Evolutionary conservation across 768 basidiomycete genomes (phyloP), one percentile per base, ranked within the genome.

Genomic region (Pholiota conissans): DNA sequence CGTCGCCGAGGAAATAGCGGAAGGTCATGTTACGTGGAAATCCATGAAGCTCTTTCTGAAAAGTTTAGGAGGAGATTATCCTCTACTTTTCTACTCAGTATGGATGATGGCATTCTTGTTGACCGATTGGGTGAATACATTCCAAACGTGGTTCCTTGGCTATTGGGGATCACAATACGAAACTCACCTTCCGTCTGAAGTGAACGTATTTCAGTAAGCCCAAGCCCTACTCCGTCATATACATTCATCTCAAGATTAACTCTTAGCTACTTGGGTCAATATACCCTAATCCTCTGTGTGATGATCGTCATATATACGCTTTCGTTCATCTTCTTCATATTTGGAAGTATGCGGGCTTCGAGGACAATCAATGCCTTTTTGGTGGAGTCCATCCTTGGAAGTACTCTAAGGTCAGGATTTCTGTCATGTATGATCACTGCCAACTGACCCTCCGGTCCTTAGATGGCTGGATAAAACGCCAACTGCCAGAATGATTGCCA

Each of bases 1-100:
- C 40, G 70, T 84, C 3, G 79, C 78, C 0, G 87, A 89, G 64
- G 87, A 89, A 65, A 75, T 86, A 37, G 78, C 74, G 11, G 74
- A 77, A 54, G 66, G 66, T 16, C 64, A 61, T 42, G 59, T 65
- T 27, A 61, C 53, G 1, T 63, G 62, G 64, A 64, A 60, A 57
- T 57, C 61, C 67, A 70, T 78, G 32, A 73, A 68, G 49, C 62
- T 79, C 3, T 75, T 74, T 55, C 62, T 80, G 29, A 40, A 45
- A 11, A 71, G 70, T 7, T 67, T 78, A n/a, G 72, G 75, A 30
- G 76, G 76, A 16, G 58, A 67, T 11, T 64, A 73, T 45, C 67
- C 71, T 26, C 18, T 72, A 6, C 18, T 72, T 2, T 79, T 78
- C 62, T 79, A 74, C 58, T 37, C 61, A 6, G 20, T 62, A 2